Conservation (phyloP, 345 rosid genomes). For the Eucalyptus pumila region DNA sequence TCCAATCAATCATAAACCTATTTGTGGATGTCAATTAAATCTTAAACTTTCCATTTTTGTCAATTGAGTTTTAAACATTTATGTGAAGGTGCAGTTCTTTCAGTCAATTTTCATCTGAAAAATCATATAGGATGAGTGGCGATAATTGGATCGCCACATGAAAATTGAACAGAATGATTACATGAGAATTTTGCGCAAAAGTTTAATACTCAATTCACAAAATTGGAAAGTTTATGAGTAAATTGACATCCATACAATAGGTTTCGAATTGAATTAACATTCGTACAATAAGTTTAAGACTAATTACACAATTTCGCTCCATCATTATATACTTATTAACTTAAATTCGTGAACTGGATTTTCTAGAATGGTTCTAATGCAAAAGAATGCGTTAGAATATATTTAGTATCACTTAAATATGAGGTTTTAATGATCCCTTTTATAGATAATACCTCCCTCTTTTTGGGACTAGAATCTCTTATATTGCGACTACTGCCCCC, state of each 20-base stretch:
- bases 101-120: fast-evolving
- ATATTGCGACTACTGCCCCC: not conserved
- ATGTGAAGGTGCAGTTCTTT: fast-evolving
- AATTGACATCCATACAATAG: fast-evolving
- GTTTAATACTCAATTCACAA: not conserved
- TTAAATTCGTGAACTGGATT: not conserved
- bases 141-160: not conserved
- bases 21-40: not conserved
- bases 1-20: fast-evolving
- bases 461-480: not conserved
- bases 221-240: not conserved
- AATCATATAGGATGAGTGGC: not conserved
- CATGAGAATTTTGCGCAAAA: not conserved
- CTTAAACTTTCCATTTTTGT: not conserved
- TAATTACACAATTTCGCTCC: not conserved
- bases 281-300: not conserved
- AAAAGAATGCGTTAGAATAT: not conserved
- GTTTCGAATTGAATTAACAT: not conserved
- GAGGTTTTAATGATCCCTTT: not conserved
- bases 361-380: not conserved
- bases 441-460: not conserved
- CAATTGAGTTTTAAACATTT: not conserved
- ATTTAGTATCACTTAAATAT: fast-evolving
- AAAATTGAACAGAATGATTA: fast-evolving
- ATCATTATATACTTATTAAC: not conserved